Conservation (phyloP, 2,329 filamentous ascomycete species). For the Aspergillus ochraceoroseus region DNA sequence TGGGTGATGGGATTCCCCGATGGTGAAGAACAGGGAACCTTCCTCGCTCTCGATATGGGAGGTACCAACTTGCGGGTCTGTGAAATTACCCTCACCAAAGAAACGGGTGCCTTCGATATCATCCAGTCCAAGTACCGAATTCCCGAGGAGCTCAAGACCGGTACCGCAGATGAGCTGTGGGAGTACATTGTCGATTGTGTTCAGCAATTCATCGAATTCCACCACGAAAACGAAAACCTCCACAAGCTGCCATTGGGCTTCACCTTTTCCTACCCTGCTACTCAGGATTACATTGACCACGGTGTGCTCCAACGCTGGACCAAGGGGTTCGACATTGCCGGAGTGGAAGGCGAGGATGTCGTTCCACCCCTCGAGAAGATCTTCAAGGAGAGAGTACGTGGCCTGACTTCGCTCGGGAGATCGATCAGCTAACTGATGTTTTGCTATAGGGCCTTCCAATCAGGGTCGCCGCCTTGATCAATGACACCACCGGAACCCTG, state of each 20-base stretch:
- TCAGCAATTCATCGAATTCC: slow-evolving; percentile 81
- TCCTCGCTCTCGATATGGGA: slow-evolving; percentile 88
- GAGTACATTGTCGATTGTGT: slow-evolving; percentile 92
- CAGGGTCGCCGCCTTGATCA: slow-evolving; percentile 88
- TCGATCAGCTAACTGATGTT: too few species aligned
- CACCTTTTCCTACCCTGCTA: slow-evolving; percentile 93
- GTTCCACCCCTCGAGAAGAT: slow-evolving; percentile 82
- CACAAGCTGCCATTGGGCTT: slow-evolving; percentile 73
- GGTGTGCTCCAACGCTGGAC: slow-evolving; percentile 93
- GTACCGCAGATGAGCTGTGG: slow-evolving; percentile 80
- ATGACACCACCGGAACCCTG: slow-evolving; percentile 94
- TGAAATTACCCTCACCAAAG: slow-evolving; percentile 80
- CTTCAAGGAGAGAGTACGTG: slow-evolving; percentile 61
- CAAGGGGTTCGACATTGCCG: slow-evolving; percentile 91
- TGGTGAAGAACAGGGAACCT: slow-evolving; percentile 81
- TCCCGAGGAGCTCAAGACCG: slow-evolving; percentile 86
- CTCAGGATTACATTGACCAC: slow-evolving; percentile 88
- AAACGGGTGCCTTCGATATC: slow-evolving; percentile 87
- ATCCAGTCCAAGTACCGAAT: slow-evolving; percentile 95
- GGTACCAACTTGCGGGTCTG: slow-evolving; percentile 94
- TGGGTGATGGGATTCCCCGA: slow-evolving; percentile 91
- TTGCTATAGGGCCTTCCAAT: slow-evolving; percentile 70
- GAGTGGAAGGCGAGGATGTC: slow-evolving; percentile 85
- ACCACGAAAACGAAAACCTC: slow-evolving; percentile 64
- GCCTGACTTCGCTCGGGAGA: too few species aligned